Conservation (phyloP, 441 rosid species). For the Codiaeum variegatum region DNA sequence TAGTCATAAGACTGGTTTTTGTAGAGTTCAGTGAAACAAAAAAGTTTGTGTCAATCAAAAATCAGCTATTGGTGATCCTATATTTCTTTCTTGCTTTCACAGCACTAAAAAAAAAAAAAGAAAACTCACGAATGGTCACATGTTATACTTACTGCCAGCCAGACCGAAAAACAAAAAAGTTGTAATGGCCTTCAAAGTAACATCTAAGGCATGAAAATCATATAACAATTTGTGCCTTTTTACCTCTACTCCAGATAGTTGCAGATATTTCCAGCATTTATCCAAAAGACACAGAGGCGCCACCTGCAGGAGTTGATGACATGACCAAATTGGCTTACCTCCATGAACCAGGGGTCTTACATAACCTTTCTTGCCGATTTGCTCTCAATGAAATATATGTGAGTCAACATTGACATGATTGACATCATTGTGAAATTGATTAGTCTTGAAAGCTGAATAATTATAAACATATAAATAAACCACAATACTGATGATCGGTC, state of each 20-base stretch:
- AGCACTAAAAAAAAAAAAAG: neutral
- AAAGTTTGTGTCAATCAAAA: neutral
- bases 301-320: conserved; percentile 71
- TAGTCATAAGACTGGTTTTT: neutral
- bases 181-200: neutral
- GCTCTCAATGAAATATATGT: conserved; percentile 64
- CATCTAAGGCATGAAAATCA: neutral
- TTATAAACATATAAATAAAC: neutral
- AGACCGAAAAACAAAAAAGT: too few species aligned
- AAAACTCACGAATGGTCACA: neutral
- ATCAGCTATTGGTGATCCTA: neutral
- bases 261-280: conserved; percentile 43
- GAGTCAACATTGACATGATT: conserved; percentile 24
- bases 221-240: neutral
- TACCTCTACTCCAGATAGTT: conserved; percentile 35
- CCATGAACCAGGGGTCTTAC: conserved; percentile 73
- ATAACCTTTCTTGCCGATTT: conserved; percentile 57
- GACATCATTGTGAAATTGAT: neutral
- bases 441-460: neutral
- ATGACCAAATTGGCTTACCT: conserved; percentile 73
- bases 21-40: neutral
- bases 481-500: conserved; percentile 20
- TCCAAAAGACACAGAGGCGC: conserved; percentile 64
- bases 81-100: neutral
- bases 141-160: neutral